These are phyloP conservation scores for Saururus chinensis DNA, from an alignment of 164 flowering plant genomes.

Conservation along the genomic window DNA sequence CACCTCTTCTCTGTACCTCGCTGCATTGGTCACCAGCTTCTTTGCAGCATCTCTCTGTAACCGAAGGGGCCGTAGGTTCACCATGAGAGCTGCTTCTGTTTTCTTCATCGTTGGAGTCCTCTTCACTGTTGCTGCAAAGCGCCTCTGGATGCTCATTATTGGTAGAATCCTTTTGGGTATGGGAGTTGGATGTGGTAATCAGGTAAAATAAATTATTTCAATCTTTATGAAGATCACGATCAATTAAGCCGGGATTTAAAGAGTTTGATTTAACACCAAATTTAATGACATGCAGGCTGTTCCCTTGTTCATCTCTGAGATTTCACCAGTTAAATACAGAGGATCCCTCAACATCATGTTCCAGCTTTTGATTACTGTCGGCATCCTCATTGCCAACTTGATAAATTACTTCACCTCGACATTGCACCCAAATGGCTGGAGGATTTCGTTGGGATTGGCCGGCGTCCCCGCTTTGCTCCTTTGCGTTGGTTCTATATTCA, in stretches of 20 bases:
- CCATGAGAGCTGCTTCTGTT: constrained; percentile 38
- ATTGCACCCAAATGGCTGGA: constrained; percentile 24
- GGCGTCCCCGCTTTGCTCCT: constrained; percentile 21
- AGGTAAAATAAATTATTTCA: constrained; percentile 3
- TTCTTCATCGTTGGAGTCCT: constrained; percentile 42
- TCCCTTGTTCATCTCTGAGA: constrained; percentile 39
- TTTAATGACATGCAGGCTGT: constrained; percentile 31
- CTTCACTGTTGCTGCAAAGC: constrained; percentile 18
- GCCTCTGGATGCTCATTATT: constrained; percentile 26
- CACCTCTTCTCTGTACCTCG: constrained; percentile 66
- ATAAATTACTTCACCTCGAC: constrained; percentile 15
- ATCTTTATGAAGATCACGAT: not conserved
- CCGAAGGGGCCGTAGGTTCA: constrained; percentile 31
- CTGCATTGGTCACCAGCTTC: constrained; percentile 51
- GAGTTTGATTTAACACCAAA: not conserved
- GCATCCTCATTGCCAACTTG: constrained; percentile 23
- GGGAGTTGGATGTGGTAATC: constrained; percentile 70
- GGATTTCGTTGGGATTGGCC: constrained; percentile 25
- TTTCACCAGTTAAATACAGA: constrained; percentile 16
- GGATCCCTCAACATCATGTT: constrained; percentile 26
- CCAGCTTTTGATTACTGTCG: constrained; percentile 26
- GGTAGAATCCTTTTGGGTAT: constrained; percentile 39
- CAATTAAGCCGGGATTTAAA: not conserved
- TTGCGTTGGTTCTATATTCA: constrained; percentile 16
- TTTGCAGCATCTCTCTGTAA: constrained; percentile 38